Base-by-base conservation (phyloP, 2,329 filamentous ascomycete species). In the Pseudogymnoascus sp. region DNA sequence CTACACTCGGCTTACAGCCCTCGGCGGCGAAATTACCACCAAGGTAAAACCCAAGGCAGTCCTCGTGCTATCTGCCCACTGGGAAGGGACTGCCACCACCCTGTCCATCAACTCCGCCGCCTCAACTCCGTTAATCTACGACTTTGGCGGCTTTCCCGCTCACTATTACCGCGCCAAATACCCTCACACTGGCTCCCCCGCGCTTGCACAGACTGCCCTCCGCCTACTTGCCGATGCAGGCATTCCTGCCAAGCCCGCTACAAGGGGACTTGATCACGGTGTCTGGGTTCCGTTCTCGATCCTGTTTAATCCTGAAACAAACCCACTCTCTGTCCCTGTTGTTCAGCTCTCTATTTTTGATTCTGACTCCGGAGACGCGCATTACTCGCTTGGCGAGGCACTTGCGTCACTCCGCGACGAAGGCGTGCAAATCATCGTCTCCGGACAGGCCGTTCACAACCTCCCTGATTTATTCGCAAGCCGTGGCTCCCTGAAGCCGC, bases 11-110 rank as follows among this genome's bases (percentile, higher is more conserved):
- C 80, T 91, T 4, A 80, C 86, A 66, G 71, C 77, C 22, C 85
- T 90, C 59, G 88, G 88, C 41, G 77, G 72, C 6, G 87, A 91
- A 68, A 90, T 91, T 69, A 90, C 86, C 0, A 76, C 81, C 28
- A 82, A 83, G 64, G 82, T 90, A 43, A 86, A 85, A 67, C 88
- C 88, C 1, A 85, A 82, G 64, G 89, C 87, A 1, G 80, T 91
- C 14, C 83, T 91, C 1, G 85, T 91, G 25, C 87, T 92, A 70
- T 90, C 88, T 0, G 89, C 87, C 1, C 88, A 92, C 72, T 91
- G 89, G 88, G 85, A 89, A 73, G 84, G 80, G 50, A 74, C 69
- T 60, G 73, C 74, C 38, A 75, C 80, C 66, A 77, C 75, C 3
- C 80, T 90, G 64, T 76, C 86, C 67, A 79, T 90, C 66, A 90